Conservation (phyloP, 2,329 filamentous ascomycete genomes). For the Neofusicoccum cordaticola region DNA sequence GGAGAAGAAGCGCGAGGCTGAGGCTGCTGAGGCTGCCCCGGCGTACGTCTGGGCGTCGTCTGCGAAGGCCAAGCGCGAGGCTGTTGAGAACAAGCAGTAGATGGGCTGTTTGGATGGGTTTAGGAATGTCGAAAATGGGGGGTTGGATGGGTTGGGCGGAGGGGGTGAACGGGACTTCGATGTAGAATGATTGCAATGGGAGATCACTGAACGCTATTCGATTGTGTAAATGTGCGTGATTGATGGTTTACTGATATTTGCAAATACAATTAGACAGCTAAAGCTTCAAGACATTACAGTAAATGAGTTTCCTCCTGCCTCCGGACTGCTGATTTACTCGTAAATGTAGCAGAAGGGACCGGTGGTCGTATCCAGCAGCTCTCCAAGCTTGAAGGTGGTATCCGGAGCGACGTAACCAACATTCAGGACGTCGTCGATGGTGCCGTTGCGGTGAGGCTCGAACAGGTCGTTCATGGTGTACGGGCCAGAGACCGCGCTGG, state of each 20-base stretch:
- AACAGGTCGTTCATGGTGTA: slow-evolving; percentile 44
- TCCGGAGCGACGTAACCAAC: slow-evolving; percentile 23
- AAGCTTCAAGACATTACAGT: neutral
- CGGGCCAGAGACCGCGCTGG: slow-evolving; percentile 37
- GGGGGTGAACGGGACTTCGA: too few relatives aligned
- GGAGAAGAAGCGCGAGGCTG: neutral
- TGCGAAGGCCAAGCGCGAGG: neutral
- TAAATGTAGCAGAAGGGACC: slow-evolving; percentile 50
- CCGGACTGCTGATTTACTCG: slow-evolving; percentile 15
- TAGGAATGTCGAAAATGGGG: too few relatives aligned
- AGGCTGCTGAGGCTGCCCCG: neutral
- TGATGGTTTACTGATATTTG: neutral
- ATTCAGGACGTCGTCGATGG: slow-evolving; percentile 42
- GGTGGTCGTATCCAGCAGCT: slow-evolving; percentile 41
- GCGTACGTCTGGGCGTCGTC: neutral
- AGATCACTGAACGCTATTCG: too few relatives aligned
- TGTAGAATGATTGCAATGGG: too few relatives aligned
- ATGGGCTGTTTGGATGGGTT: too few relatives aligned
- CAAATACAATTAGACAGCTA: neutral
- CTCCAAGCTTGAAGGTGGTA: slow-evolving; percentile 34
- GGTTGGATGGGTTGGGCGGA: too few relatives aligned
- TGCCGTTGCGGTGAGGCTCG: slow-evolving; percentile 45
- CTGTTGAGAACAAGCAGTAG: neutral
- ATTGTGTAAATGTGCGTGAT: too few relatives aligned
- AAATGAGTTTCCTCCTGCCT: neutral